These are phyloP conservation scores for Neofusicoccum ribis DNA, from an alignment of 2,329 filamentous ascomycete genomes.

Conservation along the genomic window DNA sequence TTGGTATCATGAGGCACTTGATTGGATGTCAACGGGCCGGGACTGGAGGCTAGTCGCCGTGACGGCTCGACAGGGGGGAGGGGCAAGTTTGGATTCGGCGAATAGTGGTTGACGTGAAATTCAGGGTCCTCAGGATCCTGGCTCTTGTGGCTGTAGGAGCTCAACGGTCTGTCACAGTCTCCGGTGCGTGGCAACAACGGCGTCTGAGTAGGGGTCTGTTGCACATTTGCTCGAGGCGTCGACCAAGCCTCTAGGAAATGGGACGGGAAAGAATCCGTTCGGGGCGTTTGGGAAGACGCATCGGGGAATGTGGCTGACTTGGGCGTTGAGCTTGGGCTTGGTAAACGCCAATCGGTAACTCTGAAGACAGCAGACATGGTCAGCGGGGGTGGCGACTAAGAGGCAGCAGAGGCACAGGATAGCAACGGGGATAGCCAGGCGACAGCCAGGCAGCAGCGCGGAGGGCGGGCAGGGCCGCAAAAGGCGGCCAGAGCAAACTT, in stretches of 20 bases:
- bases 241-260: slow-evolving; percentile 54
- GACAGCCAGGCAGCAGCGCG: slow-evolving; percentile 1
- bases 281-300: slow-evolving; percentile 46
- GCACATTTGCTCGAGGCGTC: slow-evolving; percentile 45
- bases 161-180: slow-evolving; percentile 36
- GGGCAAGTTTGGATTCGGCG: slow-evolving; percentile 53
- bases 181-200: slow-evolving; percentile 40
- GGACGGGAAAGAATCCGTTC: slow-evolving; percentile 42
- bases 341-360: slow-evolving; percentile 50
- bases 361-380: slow-evolving; percentile 27
- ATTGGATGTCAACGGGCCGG: slow-evolving; percentile 40
- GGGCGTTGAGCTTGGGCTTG: slow-evolving; percentile 52
- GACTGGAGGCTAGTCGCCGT: slow-evolving; percentile 60
- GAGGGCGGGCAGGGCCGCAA: background rate
- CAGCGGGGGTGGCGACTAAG: slow-evolving; percentile 8
- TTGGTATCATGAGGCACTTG: background rate
- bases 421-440: background rate
- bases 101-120: slow-evolving; percentile 65
- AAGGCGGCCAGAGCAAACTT: background rate
- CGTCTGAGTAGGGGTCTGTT: slow-evolving; percentile 44
- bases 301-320: slow-evolving; percentile 44
- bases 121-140: slow-evolving; percentile 41
- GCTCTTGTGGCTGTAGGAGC: slow-evolving; percentile 35
- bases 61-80: slow-evolving; percentile 63
- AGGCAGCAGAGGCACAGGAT: background rate